These are phyloP conservation scores for Aspergillus bridgeri DNA, from an alignment of 495 filamentous ascomycete species.

Conservation along the genomic window DNA sequence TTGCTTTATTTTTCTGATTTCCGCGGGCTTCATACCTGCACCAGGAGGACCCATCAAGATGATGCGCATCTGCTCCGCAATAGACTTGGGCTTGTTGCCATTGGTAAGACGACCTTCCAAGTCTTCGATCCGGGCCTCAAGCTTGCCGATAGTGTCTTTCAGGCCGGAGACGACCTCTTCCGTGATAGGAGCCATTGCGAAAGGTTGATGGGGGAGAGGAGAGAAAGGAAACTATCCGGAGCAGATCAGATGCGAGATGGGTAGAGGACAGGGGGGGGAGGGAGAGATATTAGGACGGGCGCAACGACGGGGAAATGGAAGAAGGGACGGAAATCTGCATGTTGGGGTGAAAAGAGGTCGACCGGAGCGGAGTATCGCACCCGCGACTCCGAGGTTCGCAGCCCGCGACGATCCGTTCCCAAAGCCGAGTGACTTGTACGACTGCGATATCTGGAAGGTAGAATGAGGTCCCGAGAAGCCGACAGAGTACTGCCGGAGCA, in stretches of 20 bases:
- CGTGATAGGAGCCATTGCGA: conserved; percentile 79
- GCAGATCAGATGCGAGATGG: conserved; percentile 6
- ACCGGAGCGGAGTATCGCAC: conserved; percentile 25
- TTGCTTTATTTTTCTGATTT: too few relatives aligned
- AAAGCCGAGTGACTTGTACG: too few relatives aligned
- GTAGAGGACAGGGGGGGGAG: conserved; percentile 8
- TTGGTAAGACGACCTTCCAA: conserved; percentile 64
- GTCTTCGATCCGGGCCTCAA: conserved; percentile 78
- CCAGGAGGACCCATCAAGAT: conserved; percentile 97
- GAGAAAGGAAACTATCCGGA: conserved; percentile 19
- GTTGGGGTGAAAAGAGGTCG: conserved; percentile 27
- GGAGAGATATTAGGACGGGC: conserved; percentile 9
- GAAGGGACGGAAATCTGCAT: conserved; percentile 24
- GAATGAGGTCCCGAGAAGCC: background rate
- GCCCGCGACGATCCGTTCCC: conserved; percentile 1
- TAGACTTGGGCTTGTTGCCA: conserved; percentile 47
- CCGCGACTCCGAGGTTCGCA: conserved; percentile 25
- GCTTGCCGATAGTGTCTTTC: conserved; percentile 71
- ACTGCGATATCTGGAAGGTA: background rate
- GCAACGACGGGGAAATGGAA: conserved; percentile 31
- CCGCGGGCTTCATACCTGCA: conserved; percentile 62
- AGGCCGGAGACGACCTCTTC: conserved; percentile 71
- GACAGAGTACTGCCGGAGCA: background rate
- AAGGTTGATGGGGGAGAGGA: conserved; percentile 19
- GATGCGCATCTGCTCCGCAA: conserved; percentile 72